A percentile compares a stretch with the other conserved stretches of the same genome.
Evolutionary conservation across 1,284 basidiomycete species (phyloP).

Genomic region (Anthracocystis panici-leucophaei): DNA sequence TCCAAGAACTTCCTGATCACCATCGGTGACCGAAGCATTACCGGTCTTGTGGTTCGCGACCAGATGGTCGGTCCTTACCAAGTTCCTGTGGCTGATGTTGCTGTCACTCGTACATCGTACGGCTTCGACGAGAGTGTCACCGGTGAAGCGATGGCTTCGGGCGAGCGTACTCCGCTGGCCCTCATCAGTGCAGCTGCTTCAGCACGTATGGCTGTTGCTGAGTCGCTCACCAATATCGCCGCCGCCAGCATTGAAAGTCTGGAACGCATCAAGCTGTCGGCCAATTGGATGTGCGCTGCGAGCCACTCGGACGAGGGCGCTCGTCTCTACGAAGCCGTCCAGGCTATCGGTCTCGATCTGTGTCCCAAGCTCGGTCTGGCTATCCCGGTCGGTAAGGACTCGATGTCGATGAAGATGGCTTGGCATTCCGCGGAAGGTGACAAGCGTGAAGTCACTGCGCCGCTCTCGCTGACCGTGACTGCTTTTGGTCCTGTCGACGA

Average conservation of each 20-base stretch:
- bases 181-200: conserved; percentile 88
- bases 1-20: conserved; percentile 98
- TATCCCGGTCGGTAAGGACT: conserved; percentile 98
- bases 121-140: conserved; percentile 84
- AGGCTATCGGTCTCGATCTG: conserved; percentile 91
- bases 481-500: conserved; percentile 91
- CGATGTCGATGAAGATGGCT: conserved; percentile 99
- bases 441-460: conserved; percentile 85
- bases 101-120: conserved; percentile 93
- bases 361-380: conserved; percentile 94
- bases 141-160: conserved; percentile 94
- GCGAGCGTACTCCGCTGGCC: conserved; percentile 93
- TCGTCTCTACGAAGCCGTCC: conserved; percentile 89
- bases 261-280: conserved; percentile 87
- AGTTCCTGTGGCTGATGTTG: conserved; percentile 96
- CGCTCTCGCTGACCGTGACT: conserved; percentile 91
- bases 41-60: conserved; percentile 92
- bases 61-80: conserved; percentile 99
- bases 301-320: conserved; percentile 90
- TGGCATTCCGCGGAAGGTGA: conserved; percentile 77
- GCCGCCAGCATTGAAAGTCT: conserved; percentile 83
- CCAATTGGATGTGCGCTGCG: conserved; percentile 99
- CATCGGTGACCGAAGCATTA: conserved; percentile 94
- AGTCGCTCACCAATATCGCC: conserved; percentile 90
- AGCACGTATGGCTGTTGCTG: conserved; percentile 94